phyloP scores from a whole-genome alignment of 495 filamentous ascomycete genomes.

The Xylaria scruposa region DNA sequence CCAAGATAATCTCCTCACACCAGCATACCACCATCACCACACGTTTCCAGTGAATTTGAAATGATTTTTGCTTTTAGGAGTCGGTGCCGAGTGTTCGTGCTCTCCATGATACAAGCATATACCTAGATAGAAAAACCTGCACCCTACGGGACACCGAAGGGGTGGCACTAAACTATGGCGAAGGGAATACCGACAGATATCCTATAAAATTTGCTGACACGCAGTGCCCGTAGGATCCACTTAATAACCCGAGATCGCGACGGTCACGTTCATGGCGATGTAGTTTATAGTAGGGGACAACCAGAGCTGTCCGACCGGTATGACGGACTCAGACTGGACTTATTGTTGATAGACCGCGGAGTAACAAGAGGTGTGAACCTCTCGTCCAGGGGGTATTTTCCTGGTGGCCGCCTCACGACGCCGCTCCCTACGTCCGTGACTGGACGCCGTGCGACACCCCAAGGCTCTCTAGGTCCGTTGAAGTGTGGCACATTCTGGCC shows the following conservation, averaged over 20 bases:
- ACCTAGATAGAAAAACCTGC: slow-evolving; percentile 12
- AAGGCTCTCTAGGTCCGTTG: slow-evolving; percentile 3
- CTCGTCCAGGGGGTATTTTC: slow-evolving; percentile 1
- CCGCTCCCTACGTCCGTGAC: not conserved
- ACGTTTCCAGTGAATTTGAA: slow-evolving; percentile 1
- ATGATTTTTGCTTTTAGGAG: not conserved
- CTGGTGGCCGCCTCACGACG: slow-evolving; percentile 8
- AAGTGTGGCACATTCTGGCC: slow-evolving; percentile 13
- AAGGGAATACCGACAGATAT: not conserved
- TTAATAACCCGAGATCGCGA: not conserved
- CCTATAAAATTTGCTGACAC: not conserved
- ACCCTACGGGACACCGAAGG: slow-evolving; percentile 4
- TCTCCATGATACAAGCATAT: slow-evolving; percentile 15
- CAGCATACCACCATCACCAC: not conserved
- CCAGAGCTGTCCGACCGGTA: not conserved
- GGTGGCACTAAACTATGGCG: not conserved
- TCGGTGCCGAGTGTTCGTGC: slow-evolving; percentile 22
- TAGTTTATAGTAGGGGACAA: not conserved
- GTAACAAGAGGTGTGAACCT: not conserved
- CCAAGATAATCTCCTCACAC: slow-evolving; percentile 2
- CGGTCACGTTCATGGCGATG: not conserved
- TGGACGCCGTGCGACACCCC: slow-evolving; percentile 24
- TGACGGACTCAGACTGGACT: not conserved
- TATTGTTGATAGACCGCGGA: not conserved
- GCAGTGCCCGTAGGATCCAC: not conserved